Percentiles rank a stretch among this genome's conserved stretches.
These are phyloP conservation scores for Ammopiptanthus mongolicus DNA, from an alignment of 306 rosid species.

Conservation along the genomic window DNA sequence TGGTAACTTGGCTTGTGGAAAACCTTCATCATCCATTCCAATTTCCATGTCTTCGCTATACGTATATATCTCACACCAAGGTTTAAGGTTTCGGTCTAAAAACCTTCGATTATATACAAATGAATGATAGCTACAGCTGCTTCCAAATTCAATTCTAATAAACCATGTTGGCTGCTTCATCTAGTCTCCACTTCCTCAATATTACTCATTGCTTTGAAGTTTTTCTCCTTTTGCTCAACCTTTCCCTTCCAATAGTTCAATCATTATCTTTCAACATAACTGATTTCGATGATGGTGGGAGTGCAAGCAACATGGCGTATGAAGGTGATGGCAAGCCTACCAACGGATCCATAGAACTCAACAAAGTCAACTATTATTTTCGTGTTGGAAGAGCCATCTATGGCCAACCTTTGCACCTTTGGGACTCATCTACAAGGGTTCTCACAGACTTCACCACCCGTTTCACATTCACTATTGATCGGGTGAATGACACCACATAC, in stretches of 20 bases:
- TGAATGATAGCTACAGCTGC: too few species aligned
- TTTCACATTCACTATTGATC: conserved; percentile 18
- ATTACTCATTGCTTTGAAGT: neutral
- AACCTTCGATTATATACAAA: too few species aligned
- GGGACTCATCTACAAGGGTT: neutral
- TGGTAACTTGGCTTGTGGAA: too few species aligned
- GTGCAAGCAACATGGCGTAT: neutral
- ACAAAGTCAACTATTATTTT: conserved; percentile 22
- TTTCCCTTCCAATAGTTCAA: neutral
- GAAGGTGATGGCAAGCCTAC: conserved; percentile 20
- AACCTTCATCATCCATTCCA: too few species aligned
- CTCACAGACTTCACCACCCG: conserved; percentile 18
- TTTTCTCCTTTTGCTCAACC: neutral
- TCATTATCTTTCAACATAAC: conserved; percentile 31
- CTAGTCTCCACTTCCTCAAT: neutral
- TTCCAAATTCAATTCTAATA: neutral
- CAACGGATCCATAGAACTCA: conserved; percentile 31
- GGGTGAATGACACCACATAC: neutral
- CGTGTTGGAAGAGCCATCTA: conserved; percentile 30
- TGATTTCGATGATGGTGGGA: conserved; percentile 9
- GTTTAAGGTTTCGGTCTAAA: too few species aligned
- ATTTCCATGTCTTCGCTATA: too few species aligned
- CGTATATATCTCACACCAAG: too few species aligned
- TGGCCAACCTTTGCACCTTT: conserved; percentile 18
- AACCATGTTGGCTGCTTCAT: neutral